phyloP scores from a whole-genome alignment of 208 protist genomes.

The Balamuthia mandrillaris region DNA sequence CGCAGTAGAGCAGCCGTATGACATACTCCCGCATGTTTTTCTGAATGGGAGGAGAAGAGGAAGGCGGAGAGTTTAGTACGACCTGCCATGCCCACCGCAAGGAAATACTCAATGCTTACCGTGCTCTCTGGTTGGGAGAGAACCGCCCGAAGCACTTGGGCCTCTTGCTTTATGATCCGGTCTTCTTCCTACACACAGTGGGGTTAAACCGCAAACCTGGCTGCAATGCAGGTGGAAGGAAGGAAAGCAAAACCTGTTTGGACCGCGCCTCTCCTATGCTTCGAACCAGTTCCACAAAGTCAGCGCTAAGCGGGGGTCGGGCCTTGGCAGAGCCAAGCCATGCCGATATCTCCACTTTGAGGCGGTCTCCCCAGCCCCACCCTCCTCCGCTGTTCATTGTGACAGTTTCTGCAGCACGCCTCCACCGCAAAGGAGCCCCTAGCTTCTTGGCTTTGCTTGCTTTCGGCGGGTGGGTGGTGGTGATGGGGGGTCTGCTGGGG shows the following conservation, averaged over 20 bases:
- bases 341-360: no score
- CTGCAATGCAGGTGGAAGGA: background rate
- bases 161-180: slow-evolving; percentile 9
- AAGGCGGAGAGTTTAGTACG: background rate
- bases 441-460: no score
- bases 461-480: no score
- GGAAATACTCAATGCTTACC: background rate
- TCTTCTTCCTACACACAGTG: slow-evolving; percentile 18
- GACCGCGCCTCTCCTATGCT: slow-evolving; percentile 33
- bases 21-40: slow-evolving; percentile 42
- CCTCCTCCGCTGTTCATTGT: no score
- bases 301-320: slow-evolving; percentile 25
- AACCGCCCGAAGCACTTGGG: background rate
- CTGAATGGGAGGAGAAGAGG: background rate
- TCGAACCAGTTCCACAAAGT: slow-evolving; percentile 32
- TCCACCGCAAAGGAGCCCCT: no score
- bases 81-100: background rate
- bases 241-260: background rate
- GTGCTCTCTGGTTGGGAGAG: slow-evolving; percentile 15
- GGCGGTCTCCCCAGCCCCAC: no score
- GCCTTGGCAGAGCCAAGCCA: no score
- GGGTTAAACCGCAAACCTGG: background rate
- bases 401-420: no score
- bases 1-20: slow-evolving; percentile 86
- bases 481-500: no score